A percentile compares a stretch with the other conserved stretches of the same genome.
Conservation (phyloP, 306 rosid species). For the Crotalaria pallida region DNA sequence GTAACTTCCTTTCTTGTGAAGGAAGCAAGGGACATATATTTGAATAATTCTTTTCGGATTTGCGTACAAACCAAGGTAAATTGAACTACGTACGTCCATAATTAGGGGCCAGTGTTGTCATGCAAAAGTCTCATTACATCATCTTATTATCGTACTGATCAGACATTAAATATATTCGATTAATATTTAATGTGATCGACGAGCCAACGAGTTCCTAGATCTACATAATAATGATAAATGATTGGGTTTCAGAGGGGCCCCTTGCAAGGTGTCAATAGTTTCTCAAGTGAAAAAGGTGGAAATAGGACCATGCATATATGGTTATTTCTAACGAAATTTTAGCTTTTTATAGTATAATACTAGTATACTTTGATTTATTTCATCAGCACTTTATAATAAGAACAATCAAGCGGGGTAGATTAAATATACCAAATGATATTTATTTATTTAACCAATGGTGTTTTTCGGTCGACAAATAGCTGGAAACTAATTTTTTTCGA, state of each 20-base stretch:
- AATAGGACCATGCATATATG: background rate
- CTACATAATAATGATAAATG: background rate
- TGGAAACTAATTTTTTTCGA: too few species aligned
- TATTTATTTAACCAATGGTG: too few species aligned
- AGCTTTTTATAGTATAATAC: too few species aligned
- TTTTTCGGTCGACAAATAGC: too few species aligned
- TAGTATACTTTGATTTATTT: too few species aligned
- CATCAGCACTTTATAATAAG: background rate
- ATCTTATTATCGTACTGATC: background rate
- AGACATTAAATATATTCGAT: background rate
- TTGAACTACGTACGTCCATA: background rate
- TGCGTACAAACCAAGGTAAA: background rate
- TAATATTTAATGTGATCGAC: background rate
- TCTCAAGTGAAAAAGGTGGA: background rate
- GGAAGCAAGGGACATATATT: conserved; percentile 17
- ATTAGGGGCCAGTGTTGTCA: background rate
- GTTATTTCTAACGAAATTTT: background rate
- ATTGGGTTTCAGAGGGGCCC: background rate
- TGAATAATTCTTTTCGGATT: background rate
- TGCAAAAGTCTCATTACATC: background rate
- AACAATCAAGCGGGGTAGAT: too few species aligned
- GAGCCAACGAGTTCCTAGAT: background rate
- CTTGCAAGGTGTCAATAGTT: background rate
- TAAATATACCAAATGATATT: too few species aligned
- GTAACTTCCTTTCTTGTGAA: conserved; percentile 7